Evolutionary conservation across 2,329 filamentous ascomycete species (phyloP).

Genomic region (Ophiostoma ulmi): DNA sequence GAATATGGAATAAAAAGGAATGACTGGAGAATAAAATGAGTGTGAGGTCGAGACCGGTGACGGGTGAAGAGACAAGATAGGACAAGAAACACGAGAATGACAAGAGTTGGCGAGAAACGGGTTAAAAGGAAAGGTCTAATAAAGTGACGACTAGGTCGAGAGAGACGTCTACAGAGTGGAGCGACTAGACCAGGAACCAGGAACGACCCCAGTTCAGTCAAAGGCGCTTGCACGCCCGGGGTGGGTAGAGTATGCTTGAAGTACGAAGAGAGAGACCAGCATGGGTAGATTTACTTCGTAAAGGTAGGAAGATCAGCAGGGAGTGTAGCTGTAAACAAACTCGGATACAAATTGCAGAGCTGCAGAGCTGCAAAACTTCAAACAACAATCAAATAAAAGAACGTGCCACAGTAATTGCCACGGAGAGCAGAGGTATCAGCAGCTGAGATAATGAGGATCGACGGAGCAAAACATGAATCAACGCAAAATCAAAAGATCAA

Average conservation of each 20-base stretch:
- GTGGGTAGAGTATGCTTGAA: not conserved
- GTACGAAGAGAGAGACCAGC: not conserved
- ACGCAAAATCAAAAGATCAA: not conserved
- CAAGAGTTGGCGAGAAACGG: conserved; percentile 12
- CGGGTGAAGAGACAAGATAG: conserved; percentile 3
- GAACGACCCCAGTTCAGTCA: not conserved
- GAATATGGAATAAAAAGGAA: not conserved
- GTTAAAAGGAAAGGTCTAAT: conserved; percentile 9
- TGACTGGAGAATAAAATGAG: conserved; percentile 6
- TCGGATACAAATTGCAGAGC: no score
- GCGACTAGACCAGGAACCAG: conserved; percentile 11
- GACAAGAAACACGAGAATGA: not conserved
- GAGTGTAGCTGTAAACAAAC: no score
- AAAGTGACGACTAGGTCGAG: not conserved
- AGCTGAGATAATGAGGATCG: not conserved
- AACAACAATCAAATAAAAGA: conserved; percentile 7
- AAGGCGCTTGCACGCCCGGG: conserved; percentile 9
- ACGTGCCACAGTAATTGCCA: conserved; percentile 8
- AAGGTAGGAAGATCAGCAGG: not conserved
- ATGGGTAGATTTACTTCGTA: not conserved
- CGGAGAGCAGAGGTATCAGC: not conserved
- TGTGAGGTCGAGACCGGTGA: conserved; percentile 1
- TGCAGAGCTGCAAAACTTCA: not conserved
- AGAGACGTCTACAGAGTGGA: not conserved
- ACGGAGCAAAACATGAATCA: not conserved